phyloP scores from a whole-genome alignment of 2,329 filamentous ascomycete species.

The Monosporascus cannonballus region DNA sequence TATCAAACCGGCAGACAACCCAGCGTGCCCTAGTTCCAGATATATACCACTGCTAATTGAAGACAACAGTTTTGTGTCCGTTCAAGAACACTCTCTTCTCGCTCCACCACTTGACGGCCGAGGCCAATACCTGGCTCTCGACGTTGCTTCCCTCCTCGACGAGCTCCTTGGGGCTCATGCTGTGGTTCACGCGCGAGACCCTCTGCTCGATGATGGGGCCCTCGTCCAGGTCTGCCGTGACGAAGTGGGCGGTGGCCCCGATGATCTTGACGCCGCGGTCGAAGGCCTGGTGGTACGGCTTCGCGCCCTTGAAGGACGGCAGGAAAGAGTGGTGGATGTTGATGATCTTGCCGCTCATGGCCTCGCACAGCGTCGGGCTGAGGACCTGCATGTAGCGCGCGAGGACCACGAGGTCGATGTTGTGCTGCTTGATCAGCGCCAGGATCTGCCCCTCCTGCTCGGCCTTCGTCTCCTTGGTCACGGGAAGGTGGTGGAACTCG shows the following conservation, averaged over 20 bases:
- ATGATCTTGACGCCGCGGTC: conserved; percentile 86
- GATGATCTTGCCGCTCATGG: conserved; percentile 83
- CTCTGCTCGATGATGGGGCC: conserved; percentile 86
- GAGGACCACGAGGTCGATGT: conserved; percentile 73
- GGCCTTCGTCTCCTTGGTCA: conserved; percentile 70
- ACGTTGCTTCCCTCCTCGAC: conserved; percentile 78
- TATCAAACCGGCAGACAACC: too few species aligned
- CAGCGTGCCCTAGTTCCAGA: too few species aligned
- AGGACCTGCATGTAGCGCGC: conserved; percentile 87
- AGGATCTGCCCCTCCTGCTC: conserved; percentile 68
- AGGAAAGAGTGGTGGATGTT: conserved; percentile 88
- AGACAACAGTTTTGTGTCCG: conserved; percentile 74
- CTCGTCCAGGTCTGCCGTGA: conserved; percentile 79
- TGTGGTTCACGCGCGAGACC: conserved; percentile 70
- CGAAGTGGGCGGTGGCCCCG: conserved; percentile 79
- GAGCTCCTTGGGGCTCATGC: conserved; percentile 67
- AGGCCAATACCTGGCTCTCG: conserved; percentile 75
- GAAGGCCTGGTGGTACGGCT: conserved; percentile 83
- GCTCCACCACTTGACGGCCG: conserved; percentile 78
- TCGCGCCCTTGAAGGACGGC: conserved; percentile 82
- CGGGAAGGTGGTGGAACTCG: conserved; percentile 74
- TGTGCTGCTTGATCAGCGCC: conserved; percentile 60
- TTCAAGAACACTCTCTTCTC: conserved; percentile 75
- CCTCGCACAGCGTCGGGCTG: conserved; percentile 64
- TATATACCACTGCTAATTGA: conserved; percentile 34